These are phyloP conservation scores for Oryza brachyantha DNA, from an alignment of 176 grass and related monocot species.

Conservation along the genomic window DNA sequence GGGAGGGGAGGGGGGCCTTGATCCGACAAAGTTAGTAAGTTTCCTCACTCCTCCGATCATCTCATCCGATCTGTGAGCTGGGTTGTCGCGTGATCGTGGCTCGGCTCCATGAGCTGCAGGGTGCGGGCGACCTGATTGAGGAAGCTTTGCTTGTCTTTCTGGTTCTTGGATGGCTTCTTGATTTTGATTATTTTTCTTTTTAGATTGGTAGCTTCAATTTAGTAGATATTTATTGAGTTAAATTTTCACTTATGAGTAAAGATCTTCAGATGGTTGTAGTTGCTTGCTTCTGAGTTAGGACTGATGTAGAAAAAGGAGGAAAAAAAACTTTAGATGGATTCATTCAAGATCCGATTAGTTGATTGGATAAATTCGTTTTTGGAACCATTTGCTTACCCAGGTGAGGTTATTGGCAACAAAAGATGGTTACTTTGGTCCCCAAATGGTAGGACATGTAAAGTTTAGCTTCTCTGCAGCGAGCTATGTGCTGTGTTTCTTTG, in stretches of 20 bases:
- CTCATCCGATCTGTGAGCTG: background rate
- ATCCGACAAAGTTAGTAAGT: conserved; percentile 37
- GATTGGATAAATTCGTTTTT: background rate
- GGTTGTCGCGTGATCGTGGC: background rate
- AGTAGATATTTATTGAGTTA: background rate
- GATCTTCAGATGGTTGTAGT: background rate
- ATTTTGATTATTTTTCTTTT: background rate
- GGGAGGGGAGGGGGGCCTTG: background rate
- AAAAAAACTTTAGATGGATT: background rate
- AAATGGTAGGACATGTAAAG: background rate
- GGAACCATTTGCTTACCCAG: background rate
- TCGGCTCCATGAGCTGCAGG: conserved; percentile 3
- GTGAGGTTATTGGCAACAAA: background rate
- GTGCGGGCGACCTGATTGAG: background rate
- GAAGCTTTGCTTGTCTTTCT: background rate
- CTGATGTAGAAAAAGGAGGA: background rate
- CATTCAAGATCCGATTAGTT: conserved; percentile 18
- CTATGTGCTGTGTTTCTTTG: background rate
- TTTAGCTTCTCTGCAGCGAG: background rate
- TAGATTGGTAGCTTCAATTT: background rate
- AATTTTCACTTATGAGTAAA: background rate
- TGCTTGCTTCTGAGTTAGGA: background rate
- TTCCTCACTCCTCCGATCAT: background rate
- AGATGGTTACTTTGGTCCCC: background rate
- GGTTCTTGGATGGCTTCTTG: conserved; percentile 2